Conservation (phyloP, 2,329 filamentous ascomycete species). For the Seiridium unicorne region DNA sequence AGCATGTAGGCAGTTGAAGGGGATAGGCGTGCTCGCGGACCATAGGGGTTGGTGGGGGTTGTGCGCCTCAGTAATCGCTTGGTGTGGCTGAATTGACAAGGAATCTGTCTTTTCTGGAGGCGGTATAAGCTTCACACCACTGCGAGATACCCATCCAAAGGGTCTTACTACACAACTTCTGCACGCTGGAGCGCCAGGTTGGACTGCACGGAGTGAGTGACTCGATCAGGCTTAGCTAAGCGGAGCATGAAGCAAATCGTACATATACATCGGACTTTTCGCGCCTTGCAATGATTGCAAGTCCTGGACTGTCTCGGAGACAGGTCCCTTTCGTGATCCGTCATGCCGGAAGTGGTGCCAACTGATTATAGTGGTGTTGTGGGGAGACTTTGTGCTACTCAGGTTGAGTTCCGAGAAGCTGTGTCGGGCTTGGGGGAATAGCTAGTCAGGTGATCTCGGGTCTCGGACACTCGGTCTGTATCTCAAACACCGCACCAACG, state of each 20-base stretch:
- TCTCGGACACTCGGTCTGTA: background rate
- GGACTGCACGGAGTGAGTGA: background rate
- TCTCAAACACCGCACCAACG: background rate
- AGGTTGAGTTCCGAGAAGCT: background rate
- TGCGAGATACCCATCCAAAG: background rate
- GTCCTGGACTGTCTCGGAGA: constrained; percentile 2
- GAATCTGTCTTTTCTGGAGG: background rate
- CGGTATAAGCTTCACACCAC: background rate
- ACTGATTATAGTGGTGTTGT: background rate
- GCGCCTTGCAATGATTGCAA: constrained; percentile 5
- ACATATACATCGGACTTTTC: constrained; percentile 5
- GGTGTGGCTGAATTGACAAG: constrained; percentile 4
- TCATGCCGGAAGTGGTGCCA: background rate
- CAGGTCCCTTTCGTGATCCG: background rate
- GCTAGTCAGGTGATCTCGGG: constrained; percentile 1
- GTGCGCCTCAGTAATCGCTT: constrained; percentile 5
- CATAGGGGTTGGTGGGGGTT: background rate
- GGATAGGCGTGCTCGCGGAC: background rate
- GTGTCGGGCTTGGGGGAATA: background rate
- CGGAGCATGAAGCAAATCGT: background rate
- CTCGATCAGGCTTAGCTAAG: background rate
- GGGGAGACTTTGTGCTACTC: background rate
- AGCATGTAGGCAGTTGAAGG: background rate
- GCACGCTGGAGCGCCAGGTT: background rate
- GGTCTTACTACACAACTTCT: background rate